These are phyloP conservation scores for Domatiomyces globalis DNA, from an alignment of 2,329 filamentous ascomycete genomes.

Conservation along the genomic window DNA sequence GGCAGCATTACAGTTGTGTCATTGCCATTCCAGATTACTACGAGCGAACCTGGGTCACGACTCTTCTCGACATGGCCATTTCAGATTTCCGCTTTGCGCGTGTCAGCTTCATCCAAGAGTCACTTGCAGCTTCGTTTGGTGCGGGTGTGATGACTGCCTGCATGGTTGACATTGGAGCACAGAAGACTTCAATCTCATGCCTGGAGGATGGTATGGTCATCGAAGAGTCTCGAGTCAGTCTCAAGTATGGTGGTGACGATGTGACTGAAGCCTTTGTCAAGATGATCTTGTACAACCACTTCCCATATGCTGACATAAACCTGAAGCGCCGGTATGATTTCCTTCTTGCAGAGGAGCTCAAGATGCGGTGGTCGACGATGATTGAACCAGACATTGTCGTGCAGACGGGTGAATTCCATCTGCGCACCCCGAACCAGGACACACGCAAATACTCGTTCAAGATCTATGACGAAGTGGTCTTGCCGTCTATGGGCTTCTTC, in stretches of 20 bases:
- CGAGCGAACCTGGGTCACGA: slow-evolving; percentile 82
- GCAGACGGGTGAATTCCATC: slow-evolving; percentile 76
- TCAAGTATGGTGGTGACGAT: slow-evolving; percentile 86
- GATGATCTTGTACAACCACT: slow-evolving; percentile 95
- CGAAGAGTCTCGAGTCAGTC: slow-evolving; percentile 85
- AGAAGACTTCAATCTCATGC: slow-evolving; percentile 94
- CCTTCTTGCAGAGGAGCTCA: slow-evolving; percentile 84
- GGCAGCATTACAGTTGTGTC: slow-evolving; percentile 86
- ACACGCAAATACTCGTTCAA: slow-evolving; percentile 93
- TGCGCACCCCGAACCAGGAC: slow-evolving; percentile 73
- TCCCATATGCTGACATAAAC: slow-evolving; percentile 92
- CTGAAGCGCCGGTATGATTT: slow-evolving; percentile 82
- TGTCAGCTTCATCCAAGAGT: slow-evolving; percentile 92
- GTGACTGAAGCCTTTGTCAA: slow-evolving; percentile 90
- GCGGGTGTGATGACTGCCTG: slow-evolving; percentile 89
- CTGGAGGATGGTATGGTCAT: slow-evolving; percentile 92
- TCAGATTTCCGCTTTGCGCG: slow-evolving; percentile 78
- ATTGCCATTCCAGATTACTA: slow-evolving; percentile 94
- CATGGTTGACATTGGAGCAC: slow-evolving; percentile 88
- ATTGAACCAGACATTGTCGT: slow-evolving; percentile 80
- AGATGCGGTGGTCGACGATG: slow-evolving; percentile 84
- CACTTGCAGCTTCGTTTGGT: slow-evolving; percentile 84
- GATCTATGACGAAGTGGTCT: slow-evolving; percentile 86
- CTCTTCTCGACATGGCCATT: slow-evolving; percentile 71
- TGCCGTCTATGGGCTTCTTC: slow-evolving; percentile 93